Conservation (phyloP, 2,329 filamentous ascomycete species). For the Fusarium sublunatum region DNA sequence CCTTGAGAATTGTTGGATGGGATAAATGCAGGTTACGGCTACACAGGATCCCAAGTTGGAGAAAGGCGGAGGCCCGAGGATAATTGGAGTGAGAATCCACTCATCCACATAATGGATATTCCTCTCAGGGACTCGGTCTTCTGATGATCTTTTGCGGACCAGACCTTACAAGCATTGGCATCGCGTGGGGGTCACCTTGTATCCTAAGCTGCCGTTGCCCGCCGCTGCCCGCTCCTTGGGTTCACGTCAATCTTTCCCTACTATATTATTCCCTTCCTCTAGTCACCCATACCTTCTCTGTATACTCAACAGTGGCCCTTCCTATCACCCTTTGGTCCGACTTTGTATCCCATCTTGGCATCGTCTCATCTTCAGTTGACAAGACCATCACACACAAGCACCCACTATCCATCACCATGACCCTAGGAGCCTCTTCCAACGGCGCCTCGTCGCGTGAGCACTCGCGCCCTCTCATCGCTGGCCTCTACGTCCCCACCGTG, state of each 20-base stretch:
- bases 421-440: background rate
- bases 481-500: conserved; percentile 72
- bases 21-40: no score
- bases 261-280: background rate
- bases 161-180: background rate
- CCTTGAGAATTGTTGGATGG: no score
- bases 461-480: conserved; percentile 37
- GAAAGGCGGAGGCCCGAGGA: background rate
- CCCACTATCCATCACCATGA: background rate
- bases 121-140: background rate
- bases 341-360: background rate
- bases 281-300: background rate
- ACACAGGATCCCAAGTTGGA: no score
- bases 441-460: background rate
- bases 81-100: background rate
- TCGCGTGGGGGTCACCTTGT: background rate
- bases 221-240: background rate
- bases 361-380: background rate
- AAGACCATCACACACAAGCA: background rate
- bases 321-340: background rate
- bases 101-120: background rate
- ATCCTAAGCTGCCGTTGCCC: background rate
- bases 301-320: no score
- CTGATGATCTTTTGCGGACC: background rate
- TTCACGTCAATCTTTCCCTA: background rate